A percentile compares a stretch with the other conserved stretches of the same genome.
Conservation (phyloP, 2,329 filamentous ascomycete genomes). For the Pyrenochaeta sp. region DNA sequence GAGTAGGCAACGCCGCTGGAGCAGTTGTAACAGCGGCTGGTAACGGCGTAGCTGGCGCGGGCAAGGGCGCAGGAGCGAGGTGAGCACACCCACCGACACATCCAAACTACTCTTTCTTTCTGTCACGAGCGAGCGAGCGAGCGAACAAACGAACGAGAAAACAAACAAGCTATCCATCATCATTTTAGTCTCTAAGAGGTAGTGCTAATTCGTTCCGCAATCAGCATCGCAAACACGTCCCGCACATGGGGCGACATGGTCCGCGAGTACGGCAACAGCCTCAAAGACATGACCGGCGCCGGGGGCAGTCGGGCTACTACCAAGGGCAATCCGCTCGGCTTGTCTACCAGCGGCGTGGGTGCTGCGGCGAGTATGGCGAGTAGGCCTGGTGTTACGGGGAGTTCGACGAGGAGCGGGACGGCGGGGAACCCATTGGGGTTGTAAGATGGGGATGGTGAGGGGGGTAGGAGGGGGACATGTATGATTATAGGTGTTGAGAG, state of each 20-base stretch:
- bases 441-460: constrained; percentile 13
- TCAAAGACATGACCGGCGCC: constrained; percentile 59
- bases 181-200: no score
- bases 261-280: constrained; percentile 59
- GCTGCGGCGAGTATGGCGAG: constrained; percentile 38
- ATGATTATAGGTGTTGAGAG: not conserved
- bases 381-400: constrained; percentile 25
- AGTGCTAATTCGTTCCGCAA: not conserved
- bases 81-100: constrained; percentile 25
- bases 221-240: constrained; percentile 55
- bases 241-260: constrained; percentile 59
- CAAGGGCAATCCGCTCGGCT: constrained; percentile 56
- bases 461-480: not conserved
- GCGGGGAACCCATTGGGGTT: constrained; percentile 55
- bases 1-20: constrained; percentile 55
- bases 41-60: constrained; percentile 57
- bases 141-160: no score
- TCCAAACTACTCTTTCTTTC: not conserved
- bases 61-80: constrained; percentile 54
- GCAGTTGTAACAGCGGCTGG: constrained; percentile 55
- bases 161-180: no score
- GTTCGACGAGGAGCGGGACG: constrained; percentile 41
- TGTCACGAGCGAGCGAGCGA: no score
- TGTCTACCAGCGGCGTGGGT: constrained; percentile 45
- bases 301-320: constrained; percentile 55